Conservation (phyloP, 2,329 filamentous ascomycete species). For the Colletotrichum liaoningense region DNA sequence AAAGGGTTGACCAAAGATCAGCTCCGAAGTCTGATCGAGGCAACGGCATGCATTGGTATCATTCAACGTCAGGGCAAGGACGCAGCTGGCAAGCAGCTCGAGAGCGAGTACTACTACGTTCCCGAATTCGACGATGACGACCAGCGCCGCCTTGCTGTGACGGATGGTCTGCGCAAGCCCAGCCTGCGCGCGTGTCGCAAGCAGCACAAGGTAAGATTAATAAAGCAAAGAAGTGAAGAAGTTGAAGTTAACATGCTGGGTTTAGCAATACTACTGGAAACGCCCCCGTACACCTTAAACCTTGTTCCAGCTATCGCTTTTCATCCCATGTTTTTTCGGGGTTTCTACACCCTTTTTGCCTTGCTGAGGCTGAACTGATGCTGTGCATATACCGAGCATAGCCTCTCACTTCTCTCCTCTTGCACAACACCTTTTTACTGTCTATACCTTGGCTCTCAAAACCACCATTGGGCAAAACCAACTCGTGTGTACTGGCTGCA, state of each 20-base stretch:
- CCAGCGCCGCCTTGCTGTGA: slow-evolving; percentile 82
- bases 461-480: slow-evolving; percentile 15
- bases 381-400: slow-evolving; percentile 3
- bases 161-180: slow-evolving; percentile 87
- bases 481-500: slow-evolving; percentile 31
- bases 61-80: slow-evolving; percentile 94
- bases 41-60: slow-evolving; percentile 84
- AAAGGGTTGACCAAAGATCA: slow-evolving; percentile 69
- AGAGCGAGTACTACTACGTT: slow-evolving; percentile 98
- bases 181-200: slow-evolving; percentile 91
- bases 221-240: not conserved
- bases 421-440: slow-evolving; percentile 6
- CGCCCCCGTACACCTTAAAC: slow-evolving; percentile 67
- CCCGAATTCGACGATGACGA: slow-evolving; percentile 87
- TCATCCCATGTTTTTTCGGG: not conserved
- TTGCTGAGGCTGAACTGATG: slow-evolving; percentile 20
- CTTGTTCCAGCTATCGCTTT: not conserved
- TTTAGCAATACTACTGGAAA: slow-evolving; percentile 78
- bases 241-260: slow-evolving; percentile 35
- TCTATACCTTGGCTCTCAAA: slow-evolving; percentile 32
- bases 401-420: not conserved
- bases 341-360: slow-evolving; percentile 1
- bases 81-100: slow-evolving; percentile 90
- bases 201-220: slow-evolving; percentile 87
- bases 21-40: slow-evolving; percentile 78